Evolutionary conservation across 192 early-diverging fungal genomes (phyloP).

Genomic region (Coemansia erecta): DNA sequence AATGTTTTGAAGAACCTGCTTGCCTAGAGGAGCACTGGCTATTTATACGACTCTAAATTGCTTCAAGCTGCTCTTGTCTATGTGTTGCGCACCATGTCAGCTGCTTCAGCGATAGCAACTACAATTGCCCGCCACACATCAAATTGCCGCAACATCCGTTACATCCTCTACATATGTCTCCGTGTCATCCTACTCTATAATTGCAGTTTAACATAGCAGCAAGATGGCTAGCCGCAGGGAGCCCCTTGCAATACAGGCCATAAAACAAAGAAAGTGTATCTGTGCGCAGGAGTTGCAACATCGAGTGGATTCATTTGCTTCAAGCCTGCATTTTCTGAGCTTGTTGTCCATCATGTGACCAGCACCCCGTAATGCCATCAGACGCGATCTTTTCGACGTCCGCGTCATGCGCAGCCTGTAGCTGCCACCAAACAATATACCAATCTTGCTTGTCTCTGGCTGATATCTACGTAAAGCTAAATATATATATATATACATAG

Average conservation of each 20-base stretch:
- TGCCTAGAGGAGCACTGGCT: too few species aligned
- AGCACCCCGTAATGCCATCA: constrained; percentile 6
- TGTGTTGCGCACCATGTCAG: too few species aligned
- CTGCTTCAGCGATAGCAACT: too few species aligned
- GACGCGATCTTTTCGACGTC: neutral
- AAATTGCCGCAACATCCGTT: neutral
- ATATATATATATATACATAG: neutral
- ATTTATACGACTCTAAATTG: too few species aligned
- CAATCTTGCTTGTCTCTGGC: neutral
- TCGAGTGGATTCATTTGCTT: neutral
- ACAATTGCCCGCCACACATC: constrained; percentile 6
- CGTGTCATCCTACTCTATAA: constrained; percentile 3
- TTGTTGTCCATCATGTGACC: constrained; percentile 8
- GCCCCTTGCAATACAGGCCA: neutral
- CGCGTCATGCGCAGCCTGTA: neutral
- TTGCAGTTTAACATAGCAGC: neutral
- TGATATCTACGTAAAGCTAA: neutral
- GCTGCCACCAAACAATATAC: neutral
- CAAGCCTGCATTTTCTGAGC: neutral
- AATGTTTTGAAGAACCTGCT: too few species aligned
- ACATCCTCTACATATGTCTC: neutral
- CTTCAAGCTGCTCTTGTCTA: too few species aligned
- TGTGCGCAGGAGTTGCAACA: too few species aligned
- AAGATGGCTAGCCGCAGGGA: neutral
- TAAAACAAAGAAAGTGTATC: neutral